Evolutionary conservation across 441 rosid genomes (phyloP).

Genomic region (Isatis lusitanica): DNA sequence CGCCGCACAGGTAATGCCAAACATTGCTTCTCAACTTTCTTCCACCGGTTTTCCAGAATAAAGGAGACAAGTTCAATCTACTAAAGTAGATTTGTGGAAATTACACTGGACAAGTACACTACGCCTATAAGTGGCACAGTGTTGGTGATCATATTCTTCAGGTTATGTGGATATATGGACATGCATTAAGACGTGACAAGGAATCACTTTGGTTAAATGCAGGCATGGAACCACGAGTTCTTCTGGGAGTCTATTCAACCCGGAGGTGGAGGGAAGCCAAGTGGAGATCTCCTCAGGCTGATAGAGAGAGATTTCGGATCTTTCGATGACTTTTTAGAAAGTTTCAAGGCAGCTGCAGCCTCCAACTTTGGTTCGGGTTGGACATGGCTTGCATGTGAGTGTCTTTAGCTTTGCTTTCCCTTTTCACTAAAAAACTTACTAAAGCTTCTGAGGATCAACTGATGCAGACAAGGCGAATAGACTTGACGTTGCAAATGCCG

Average conservation of each 20-base stretch:
- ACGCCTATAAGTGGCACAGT: not conserved
- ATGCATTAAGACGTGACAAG: not conserved
- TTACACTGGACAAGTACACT: not conserved
- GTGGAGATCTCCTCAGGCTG: slow-evolving; percentile 67
- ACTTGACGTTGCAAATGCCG: slow-evolving; percentile 65
- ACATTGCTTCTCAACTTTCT: not conserved
- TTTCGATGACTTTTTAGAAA: slow-evolving; percentile 51
- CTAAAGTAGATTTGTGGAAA: not conserved
- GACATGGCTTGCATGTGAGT: slow-evolving; percentile 94
- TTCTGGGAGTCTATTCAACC: slow-evolving; percentile 96
- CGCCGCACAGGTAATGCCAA: slow-evolving; percentile 82
- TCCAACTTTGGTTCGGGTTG: slow-evolving; percentile 93
- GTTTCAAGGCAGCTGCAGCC: slow-evolving; percentile 68
- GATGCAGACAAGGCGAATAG: slow-evolving; percentile 73
- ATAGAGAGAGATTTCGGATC: slow-evolving; percentile 88
- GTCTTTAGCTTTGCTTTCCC: not conserved
- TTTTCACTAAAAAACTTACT: not conserved
- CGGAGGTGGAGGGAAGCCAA: slow-evolving; percentile 87
- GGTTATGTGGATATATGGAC: too few relatives aligned
- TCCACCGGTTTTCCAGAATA: not conserved
- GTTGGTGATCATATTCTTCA: too few relatives aligned
- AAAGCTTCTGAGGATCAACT: not conserved
- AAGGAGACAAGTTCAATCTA: not conserved
- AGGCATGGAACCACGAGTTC: slow-evolving; percentile 96
- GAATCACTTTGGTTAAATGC: slow-evolving; percentile 10